These are phyloP conservation scores for Chlamydomonas reinhardtii DNA, from an alignment of 163 green algal species.

Conservation along the genomic window DNA sequence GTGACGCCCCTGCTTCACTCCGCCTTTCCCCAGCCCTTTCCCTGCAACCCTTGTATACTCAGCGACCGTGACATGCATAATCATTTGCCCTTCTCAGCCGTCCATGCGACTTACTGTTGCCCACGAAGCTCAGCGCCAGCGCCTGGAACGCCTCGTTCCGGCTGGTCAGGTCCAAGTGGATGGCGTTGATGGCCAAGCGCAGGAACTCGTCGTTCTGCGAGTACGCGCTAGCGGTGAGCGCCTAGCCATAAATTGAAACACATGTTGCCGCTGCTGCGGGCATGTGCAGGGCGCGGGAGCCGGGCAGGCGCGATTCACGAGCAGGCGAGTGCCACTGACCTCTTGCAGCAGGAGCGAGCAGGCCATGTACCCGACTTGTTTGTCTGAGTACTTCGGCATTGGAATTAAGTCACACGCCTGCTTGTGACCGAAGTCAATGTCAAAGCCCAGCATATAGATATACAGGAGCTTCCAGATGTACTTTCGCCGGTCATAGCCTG, in stretches of 20 bases:
- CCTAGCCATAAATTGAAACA: too few species aligned
- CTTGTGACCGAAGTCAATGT: conserved; percentile 99
- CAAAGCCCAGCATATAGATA: conserved; percentile 99
- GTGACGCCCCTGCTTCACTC: too few species aligned
- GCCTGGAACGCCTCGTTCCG: conserved; percentile 97
- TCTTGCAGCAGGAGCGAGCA: conserved; percentile 96
- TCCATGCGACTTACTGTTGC: conserved; percentile 74
- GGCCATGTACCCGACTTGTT: conserved; percentile 99
- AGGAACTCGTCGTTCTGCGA: conserved; percentile 96
- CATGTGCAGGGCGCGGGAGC: too few species aligned
- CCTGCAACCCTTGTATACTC: too few species aligned
- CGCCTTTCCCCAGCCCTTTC: too few species aligned
- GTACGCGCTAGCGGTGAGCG: background rate
- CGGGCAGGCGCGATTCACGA: background rate
- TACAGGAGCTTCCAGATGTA: conserved; percentile 99
- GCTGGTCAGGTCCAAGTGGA: conserved; percentile 96
- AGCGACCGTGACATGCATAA: too few species aligned
- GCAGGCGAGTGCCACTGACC: conserved; percentile 55
- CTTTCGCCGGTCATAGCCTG: conserved; percentile 99
- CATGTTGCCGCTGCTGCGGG: too few species aligned
- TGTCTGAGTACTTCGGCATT: conserved; percentile 93
- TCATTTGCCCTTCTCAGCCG: too few species aligned
- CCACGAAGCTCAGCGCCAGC: conserved; percentile 93
- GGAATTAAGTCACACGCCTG: conserved; percentile 97
- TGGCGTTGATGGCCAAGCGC: conserved; percentile 96